Base-by-base conservation (phyloP, 2,329 filamentous ascomycete species). In the Triangularia verruculosa region DNA sequence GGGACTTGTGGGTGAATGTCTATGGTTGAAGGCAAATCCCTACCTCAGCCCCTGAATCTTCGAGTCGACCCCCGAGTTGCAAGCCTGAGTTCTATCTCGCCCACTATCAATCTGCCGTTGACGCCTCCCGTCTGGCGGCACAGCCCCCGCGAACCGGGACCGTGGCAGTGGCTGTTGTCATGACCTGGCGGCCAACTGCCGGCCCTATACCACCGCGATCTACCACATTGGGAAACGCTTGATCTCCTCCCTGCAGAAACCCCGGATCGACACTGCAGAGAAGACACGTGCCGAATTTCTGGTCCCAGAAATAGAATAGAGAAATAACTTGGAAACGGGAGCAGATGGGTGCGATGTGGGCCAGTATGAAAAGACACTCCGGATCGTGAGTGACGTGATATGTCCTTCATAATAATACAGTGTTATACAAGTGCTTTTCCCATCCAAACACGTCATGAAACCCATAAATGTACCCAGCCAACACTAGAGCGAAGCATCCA, bases 351-450 rank as follows among this genome's bases (percentile, higher is more conserved):
- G 8, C 11, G 11, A 32, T 8, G 13, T 32, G 30, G 8, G 30
- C 5, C 30, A 32, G 30, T 12, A 32, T 32, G 11, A 32, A 11
- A 47, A 17, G 20, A 11, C 17, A 47, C 15, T 20, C n/a, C n/a
- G 20, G 39, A 22, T 24, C 22, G 28, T 39, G 17, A 28, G 32
- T 61, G 54, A 52, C 25, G 58, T 20, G 58, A 64, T 62, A 22
- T 47, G 39, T 9, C 39, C 13, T 11, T 47, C n/a, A 64, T 54
- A 32, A 5, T 60, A 20, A 58, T 59, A 64, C 43, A 47, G 39
- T 58, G 62, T 58, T 58, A 34, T 64, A 55, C 57, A 17, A 24
- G n/a, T 20, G 57, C 43, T 22, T 22, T 34, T 60, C 13, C 39
- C 20, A 20, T 22, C 24, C 58, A 20, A 30, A 15, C 24, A 17